These are phyloP conservation scores for Chalara sp. DNA, from an alignment of 2,329 filamentous ascomycete species.

Conservation along the genomic window DNA sequence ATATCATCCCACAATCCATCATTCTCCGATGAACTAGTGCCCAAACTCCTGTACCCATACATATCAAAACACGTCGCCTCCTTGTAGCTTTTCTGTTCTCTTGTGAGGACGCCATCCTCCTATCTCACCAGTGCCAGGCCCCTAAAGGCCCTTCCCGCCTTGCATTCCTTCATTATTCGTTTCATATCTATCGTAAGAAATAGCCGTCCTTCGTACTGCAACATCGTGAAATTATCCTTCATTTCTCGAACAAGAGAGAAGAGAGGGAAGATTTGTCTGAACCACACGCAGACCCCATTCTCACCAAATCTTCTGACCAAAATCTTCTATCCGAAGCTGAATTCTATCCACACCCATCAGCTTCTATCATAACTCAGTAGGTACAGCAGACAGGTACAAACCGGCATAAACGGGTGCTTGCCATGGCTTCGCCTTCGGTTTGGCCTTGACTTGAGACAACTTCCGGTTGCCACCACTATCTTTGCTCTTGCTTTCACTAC, in stretches of 20 bases:
- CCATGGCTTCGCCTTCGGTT: conserved; percentile 33
- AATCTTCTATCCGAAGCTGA: conserved; percentile 3
- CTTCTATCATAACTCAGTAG: background rate
- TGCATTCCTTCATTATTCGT: no score
- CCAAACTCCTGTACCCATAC: no score
- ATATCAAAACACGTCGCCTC: no score
- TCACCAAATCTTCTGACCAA: background rate
- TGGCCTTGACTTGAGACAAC: conserved; percentile 23
- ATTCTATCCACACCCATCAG: background rate
- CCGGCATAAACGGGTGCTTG: conserved; percentile 34
- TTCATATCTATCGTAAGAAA: no score
- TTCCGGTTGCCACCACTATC: conserved; percentile 17
- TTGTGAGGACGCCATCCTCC: no score
- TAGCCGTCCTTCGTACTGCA: no score
- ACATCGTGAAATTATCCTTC: background rate
- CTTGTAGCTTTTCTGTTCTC: no score
- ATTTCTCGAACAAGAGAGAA: background rate
- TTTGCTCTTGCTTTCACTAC: conserved; percentile 25
- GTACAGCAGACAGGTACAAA: conserved; percentile 9
- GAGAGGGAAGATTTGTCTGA: background rate
- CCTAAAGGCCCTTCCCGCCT: no score
- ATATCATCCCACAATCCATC: no score
- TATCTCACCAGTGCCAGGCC: no score
- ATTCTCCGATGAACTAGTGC: no score
- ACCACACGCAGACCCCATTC: background rate